These are phyloP conservation scores for Trichoderma hamatum DNA, from an alignment of 2,329 filamentous ascomycete species.

Conservation along the genomic window DNA sequence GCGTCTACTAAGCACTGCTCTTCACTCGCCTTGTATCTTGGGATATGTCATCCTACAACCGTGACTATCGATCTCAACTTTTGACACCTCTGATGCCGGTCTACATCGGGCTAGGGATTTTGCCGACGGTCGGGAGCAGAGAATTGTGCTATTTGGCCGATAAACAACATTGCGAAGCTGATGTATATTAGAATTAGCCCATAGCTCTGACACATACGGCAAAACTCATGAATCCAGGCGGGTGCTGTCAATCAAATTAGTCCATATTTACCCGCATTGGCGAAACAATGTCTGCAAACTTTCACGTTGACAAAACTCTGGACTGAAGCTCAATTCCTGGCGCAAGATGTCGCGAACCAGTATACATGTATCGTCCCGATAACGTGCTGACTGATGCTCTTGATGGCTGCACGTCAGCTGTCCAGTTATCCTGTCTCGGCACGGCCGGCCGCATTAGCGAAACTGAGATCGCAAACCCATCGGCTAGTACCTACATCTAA, in stretches of 20 bases:
- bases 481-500: neutral
- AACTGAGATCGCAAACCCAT: neutral
- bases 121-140: slow-evolving; percentile 12
- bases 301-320: neutral
- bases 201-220: neutral
- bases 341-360: neutral
- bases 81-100: neutral
- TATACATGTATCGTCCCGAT: neutral
- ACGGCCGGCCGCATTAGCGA: neutral
- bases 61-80: neutral
- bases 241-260: neutral
- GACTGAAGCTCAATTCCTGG: neutral
- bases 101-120: neutral
- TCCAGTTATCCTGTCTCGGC: neutral
- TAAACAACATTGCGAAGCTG: neutral
- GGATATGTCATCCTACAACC: neutral
- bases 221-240: neutral
- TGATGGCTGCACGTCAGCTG: neutral
- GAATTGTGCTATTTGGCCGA: neutral
- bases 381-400: neutral
- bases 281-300: neutral
- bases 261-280: neutral
- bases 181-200: neutral
- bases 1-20: neutral
- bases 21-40: neutral